Conservation (phyloP, 129 eudicot genomes). For the Helianthus annuus region HanXRQr2.0-SUNRISE NC_035448.2:203866777-203867276, state of each 20-base stretch:
- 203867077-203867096: constrained; percentile 65
- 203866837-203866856: too few relatives aligned
- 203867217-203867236: constrained; percentile 18
- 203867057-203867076: constrained; percentile 39
- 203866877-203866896: too few relatives aligned
- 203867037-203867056: not conserved
- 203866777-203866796: too few relatives aligned
- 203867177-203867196: not conserved
- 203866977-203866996: not conserved
- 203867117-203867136: constrained; percentile 80
- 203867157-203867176: constrained; percentile 33
- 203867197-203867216: constrained; percentile 9
- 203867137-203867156: constrained; percentile 56
- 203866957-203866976: not conserved
- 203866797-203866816: too few relatives aligned
- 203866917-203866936: not conserved
- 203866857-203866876: too few relatives aligned
- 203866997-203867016: not conserved
- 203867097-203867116: constrained; percentile 58
- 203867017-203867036: not conserved
- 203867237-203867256: constrained; percentile 49
- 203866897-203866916: too few relatives aligned
- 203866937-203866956: not conserved
- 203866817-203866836: too few relatives aligned
- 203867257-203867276: constrained; percentile 65